Evolutionary conservation across 306 rosid genomes (phyloP).

Genomic region (Lagenaria siceraria): DNA sequence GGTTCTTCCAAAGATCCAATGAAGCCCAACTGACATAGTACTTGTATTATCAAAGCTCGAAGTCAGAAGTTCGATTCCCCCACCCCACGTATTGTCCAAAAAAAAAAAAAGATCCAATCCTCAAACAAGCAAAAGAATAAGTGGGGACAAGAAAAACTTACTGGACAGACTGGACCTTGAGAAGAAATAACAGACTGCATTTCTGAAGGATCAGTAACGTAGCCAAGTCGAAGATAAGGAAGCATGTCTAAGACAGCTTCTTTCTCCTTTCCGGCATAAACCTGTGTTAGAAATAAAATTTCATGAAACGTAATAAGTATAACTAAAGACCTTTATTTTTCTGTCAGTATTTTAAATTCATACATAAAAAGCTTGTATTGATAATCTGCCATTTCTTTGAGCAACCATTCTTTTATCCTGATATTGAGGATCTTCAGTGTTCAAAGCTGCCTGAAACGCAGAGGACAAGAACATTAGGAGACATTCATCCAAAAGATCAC

Average conservation of each 20-base stretch:
- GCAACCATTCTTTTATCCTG: constrained; percentile 94
- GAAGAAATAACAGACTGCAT: constrained; percentile 93
- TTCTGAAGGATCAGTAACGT: constrained; percentile 92
- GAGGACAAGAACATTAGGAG: constrained; percentile 8
- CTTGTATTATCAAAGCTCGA: too few species aligned
- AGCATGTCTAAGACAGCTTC: constrained; percentile 74
- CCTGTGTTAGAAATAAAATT: constrained; percentile 34
- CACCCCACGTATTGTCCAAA: too few species aligned
- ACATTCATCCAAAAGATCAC: constrained; percentile 4
- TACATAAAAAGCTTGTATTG: constrained; percentile 70
- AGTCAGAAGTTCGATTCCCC: too few species aligned
- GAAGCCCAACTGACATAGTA: too few species aligned
- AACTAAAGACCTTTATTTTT: constrained; percentile 3
- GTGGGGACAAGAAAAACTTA: constrained; percentile 29
- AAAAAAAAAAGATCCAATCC: background rate
- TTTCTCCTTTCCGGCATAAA: constrained; percentile 64
- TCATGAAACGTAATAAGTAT: background rate
- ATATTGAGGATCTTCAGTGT: constrained; percentile 91
- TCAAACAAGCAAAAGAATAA: background rate
- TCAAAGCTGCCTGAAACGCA: constrained; percentile 67
- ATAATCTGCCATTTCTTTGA: constrained; percentile 80
- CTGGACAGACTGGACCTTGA: constrained; percentile 92
- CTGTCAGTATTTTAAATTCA: constrained; percentile 14
- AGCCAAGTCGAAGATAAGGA: constrained; percentile 84
- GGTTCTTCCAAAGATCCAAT: background rate